These are phyloP conservation scores for Aspergillus aculeatus DNA, from an alignment of 2,329 filamentous ascomycete species.

Conservation along the genomic window DNA sequence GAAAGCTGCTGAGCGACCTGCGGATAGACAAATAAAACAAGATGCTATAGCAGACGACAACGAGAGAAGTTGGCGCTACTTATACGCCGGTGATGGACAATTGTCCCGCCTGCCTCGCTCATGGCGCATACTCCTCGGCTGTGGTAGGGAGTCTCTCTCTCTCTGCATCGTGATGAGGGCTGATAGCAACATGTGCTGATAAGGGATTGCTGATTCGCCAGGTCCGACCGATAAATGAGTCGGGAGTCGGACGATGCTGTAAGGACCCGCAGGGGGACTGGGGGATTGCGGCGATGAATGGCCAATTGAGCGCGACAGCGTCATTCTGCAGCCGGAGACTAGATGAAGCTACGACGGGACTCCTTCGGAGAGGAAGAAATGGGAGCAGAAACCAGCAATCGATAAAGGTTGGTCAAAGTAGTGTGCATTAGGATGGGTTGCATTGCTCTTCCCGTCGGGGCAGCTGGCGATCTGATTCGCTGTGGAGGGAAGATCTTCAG, in stretches of 20 bases:
- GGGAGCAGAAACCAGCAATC: background rate
- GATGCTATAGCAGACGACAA: background rate
- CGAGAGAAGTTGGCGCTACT: background rate
- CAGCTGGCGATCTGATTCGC: background rate
- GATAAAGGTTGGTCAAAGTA: background rate
- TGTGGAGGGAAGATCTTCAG: background rate
- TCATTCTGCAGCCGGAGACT: constrained; percentile 1
- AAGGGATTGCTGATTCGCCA: constrained; percentile 27
- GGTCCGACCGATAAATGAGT: constrained; percentile 15
- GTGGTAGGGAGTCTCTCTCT: background rate
- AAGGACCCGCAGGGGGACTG: background rate
- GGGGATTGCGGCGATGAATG: background rate
- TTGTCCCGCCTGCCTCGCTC: background rate
- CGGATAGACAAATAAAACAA: background rate
- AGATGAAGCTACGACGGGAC: constrained; percentile 15
- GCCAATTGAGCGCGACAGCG: constrained; percentile 14
- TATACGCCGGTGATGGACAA: background rate
- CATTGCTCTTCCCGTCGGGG: constrained; percentile 11
- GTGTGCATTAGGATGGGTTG: constrained; percentile 19
- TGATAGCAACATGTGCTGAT: constrained; percentile 30
- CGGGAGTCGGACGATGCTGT: constrained; percentile 6
- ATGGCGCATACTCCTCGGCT: background rate
- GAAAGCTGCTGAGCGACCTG: background rate
- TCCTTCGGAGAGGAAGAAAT: constrained; percentile 6
- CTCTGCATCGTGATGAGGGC: constrained; percentile 6